Percentiles rank a stretch among this genome's conserved stretches.
Conservation (phyloP, 768 basidiomycete genomes). For the Cantharellus anzutake region DNA sequence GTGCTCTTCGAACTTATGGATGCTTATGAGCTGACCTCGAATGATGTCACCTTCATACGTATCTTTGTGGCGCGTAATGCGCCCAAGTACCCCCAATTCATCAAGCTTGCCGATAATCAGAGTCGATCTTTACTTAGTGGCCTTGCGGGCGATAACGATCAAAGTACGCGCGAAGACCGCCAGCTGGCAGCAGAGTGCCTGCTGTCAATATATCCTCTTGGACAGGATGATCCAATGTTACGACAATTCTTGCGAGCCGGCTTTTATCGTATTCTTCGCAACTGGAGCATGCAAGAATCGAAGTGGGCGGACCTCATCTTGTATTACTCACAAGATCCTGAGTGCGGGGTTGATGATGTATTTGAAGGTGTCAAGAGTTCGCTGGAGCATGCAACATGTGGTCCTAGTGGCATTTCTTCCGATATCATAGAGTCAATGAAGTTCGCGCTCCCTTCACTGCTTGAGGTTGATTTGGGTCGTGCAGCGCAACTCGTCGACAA, state of each 20-base stretch:
- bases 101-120: conserved; percentile 35
- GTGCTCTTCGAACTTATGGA: conserved; percentile 60
- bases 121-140: conserved; percentile 60
- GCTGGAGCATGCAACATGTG: conserved; percentile 26
- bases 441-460: conserved; percentile 34
- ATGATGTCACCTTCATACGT: conserved; percentile 67
- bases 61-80: conserved; percentile 95
- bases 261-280: conserved; percentile 79
- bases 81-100: conserved; percentile 85
- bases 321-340: conserved; percentile 58
- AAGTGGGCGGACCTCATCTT: conserved; percentile 57
- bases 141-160: conserved; percentile 57
- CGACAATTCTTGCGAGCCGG: conserved; percentile 59
- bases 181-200: conserved; percentile 90
- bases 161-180: conserved; percentile 73
- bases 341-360: conserved; percentile 37
- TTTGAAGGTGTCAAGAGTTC: conserved; percentile 49
- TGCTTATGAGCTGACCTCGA: conserved; percentile 26
- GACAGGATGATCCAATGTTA: conserved; percentile 47
- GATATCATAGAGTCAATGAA: conserved; percentile 37
- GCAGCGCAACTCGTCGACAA: conserved; percentile 61
- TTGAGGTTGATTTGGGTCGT: conserved; percentile 37
- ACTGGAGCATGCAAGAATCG: conserved; percentile 55
- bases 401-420: conserved; percentile 34
- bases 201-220: conserved; percentile 77